Base-by-base conservation (phyloP, 2,329 filamentous ascomycete species). In the Leptosphaerulina australis region DNA sequence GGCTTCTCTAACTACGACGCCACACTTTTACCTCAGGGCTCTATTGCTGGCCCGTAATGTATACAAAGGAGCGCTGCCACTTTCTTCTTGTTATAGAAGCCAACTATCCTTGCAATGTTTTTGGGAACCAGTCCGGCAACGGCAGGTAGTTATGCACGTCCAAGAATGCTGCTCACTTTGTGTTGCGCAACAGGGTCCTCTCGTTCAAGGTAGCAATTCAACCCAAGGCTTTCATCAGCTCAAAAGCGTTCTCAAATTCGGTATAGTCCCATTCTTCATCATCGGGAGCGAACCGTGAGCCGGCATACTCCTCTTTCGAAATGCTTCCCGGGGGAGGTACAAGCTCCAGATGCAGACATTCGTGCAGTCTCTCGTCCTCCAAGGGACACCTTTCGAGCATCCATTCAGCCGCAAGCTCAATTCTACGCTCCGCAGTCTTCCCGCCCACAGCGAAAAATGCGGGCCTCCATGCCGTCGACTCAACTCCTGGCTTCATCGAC, bases 281-380 rank as follows among this genome's bases (percentile, higher is more conserved):
- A 6, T 62, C 58, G 0, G 50, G 56, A 8, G 45, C 48, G 38
- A 67, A 66, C n/a, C 51, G 40, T 4, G 62, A 64, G 11, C 56
- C 61, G n/a, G 53, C 47, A 30, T 54, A 64, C 17, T 61, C 60
- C 6, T 60, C 53, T 24, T 40, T 60, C 9, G 43, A 29, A 3
- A 59, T 36, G 2, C 14, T 43, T 4, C 46, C 50, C 3, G 41
- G 31, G 8, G 57, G 38, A 4, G 58, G 56, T 22, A 58, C 47
- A 18, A 71, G 60, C 36, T 69, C 63, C 18, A 70, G 36, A 36
- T 61, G 59, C 36, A 71, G 44, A 18, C 63, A 63, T 1, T 53
- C 18, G 2, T 57, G 56, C 35, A 70, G 33, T n/a, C 50, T 44
- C n/a, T 66, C 58, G 3, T 63, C 36, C 11, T 50, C 41, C 37